Conservation (phyloP, 1,139 yeast species). For the Sugiyamaella grinbergsii region DNA sequence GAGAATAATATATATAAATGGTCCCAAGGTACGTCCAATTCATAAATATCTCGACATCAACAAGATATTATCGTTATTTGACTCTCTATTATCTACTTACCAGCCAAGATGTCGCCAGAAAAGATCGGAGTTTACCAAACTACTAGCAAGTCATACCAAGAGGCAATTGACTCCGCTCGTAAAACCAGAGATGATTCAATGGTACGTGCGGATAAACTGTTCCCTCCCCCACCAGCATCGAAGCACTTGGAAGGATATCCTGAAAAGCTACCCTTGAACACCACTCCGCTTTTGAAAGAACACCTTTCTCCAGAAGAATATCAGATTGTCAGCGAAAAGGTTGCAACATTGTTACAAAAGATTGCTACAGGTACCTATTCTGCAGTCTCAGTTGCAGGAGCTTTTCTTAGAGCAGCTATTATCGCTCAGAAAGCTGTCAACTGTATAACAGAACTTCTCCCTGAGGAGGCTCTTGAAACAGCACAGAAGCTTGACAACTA, state of each 20-base stretch:
- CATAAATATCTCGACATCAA: not conserved
- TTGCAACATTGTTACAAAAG: constrained; percentile 42
- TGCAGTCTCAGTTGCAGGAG: constrained; percentile 24
- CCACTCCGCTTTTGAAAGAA: constrained; percentile 33
- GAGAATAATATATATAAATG: no score
- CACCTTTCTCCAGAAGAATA: constrained; percentile 34
- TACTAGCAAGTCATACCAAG: constrained; percentile 16
- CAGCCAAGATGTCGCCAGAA: constrained; percentile 8
- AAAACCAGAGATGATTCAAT: constrained; percentile 37
- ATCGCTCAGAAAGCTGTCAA: constrained; percentile 60
- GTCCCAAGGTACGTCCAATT: no score
- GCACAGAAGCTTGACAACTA: constrained; percentile 59
- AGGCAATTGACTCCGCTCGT: constrained; percentile 23
- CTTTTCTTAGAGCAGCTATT: constrained; percentile 57
- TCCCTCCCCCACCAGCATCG: constrained; percentile 35
- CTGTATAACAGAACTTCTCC: constrained; percentile 60
- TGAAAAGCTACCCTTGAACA: constrained; percentile 36
- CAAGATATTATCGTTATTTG: no score
- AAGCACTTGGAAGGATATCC: constrained; percentile 34
- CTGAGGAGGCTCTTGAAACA: constrained; percentile 49
- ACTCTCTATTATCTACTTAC: no score
- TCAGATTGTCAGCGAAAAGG: constrained; percentile 37
- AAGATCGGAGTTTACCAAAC: constrained; percentile 9
- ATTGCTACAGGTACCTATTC: constrained; percentile 46
- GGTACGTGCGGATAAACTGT: constrained; percentile 34